Base-by-base conservation (phyloP, 2,329 filamentous ascomycete species). In the Colletotrichum orchidophilum region DNA sequence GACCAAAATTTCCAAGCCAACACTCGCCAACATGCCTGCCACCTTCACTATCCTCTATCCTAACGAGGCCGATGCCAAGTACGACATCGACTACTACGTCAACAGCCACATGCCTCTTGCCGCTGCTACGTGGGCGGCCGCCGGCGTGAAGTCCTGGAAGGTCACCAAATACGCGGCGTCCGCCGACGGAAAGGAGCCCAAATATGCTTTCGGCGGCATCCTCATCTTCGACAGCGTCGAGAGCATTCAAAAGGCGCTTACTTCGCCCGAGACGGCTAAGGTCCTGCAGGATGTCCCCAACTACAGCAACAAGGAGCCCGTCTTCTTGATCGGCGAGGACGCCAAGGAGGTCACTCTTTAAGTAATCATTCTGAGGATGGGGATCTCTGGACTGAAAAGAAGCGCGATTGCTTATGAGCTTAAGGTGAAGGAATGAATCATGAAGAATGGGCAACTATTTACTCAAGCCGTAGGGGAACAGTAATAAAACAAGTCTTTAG, bases 221-320 rank as follows among this genome's bases (percentile, higher is more conserved):
- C 46, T 68, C 24, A 35, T n/a, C 18, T 73, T 60, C 15, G 71
- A 64, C 6, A 73, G 63, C 59, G 3, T 63, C 1, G 71, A 73
- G 12, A 11, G 9, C 4, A 7, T 71, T 27, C 52, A 73, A 21
- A 66, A 63, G 54, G 71, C 58, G 3, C 63, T 71, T 9, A 53
- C 63, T 15, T 52, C 64, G 21, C 24, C 59, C n/a, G 67, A 72
- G 5, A 49, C 18, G 13, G 62, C 61, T 31, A 46, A n/a, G n/a
- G 12, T 72, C 35, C 71, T 66, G 70, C 9, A 35, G 7, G 70
- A 72, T 27, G 57, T 72, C 4, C 57, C 67, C 52, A 72, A 72
- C 62, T 75, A 31, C 73, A 69, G 49, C 55, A 18, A 67, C 63
- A 73, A 92, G 78, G 76, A 81, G 80, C 76, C 77, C 6, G 53